Conservation (phyloP, 495 filamentous ascomycete species). For the Oidiodendron maius region DNA sequence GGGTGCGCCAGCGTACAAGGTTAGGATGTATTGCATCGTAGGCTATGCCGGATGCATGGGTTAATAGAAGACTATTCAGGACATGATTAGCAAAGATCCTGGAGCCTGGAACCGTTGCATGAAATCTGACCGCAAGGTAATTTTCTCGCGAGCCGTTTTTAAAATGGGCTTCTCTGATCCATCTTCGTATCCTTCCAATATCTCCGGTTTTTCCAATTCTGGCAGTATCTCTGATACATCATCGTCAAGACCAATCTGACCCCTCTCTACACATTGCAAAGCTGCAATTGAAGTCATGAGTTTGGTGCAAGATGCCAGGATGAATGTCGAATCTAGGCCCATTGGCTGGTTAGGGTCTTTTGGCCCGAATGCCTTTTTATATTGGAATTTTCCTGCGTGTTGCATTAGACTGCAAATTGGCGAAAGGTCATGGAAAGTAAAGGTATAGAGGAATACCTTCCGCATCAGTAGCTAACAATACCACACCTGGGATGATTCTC, state of each 20-base stretch:
- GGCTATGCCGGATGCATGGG: slow-evolving; percentile 6
- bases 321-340: slow-evolving; percentile 3
- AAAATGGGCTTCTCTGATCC: slow-evolving; percentile 31
- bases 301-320: slow-evolving; percentile 48
- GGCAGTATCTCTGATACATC: slow-evolving; percentile 20
- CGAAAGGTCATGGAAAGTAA: too few species aligned
- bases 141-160: slow-evolving; percentile 9
- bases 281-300: slow-evolving; percentile 45
- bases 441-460: background rate
- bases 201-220: slow-evolving; percentile 20
- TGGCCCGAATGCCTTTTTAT: slow-evolving; percentile 12
- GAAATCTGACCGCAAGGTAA: slow-evolving; percentile 13
- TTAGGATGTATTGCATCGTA: slow-evolving; percentile 5
- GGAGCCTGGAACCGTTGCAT: too few species aligned
- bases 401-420: too few species aligned
- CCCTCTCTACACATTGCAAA: slow-evolving; percentile 57
- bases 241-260: slow-evolving; percentile 29
- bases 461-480: background rate
- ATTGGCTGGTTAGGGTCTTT: slow-evolving; percentile 7
- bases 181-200: slow-evolving; percentile 20
- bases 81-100: too few species aligned
- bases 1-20: background rate
- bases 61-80: slow-evolving; percentile 7
- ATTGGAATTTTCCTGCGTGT: too few species aligned
- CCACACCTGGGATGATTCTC: background rate